Evolutionary conservation across 2,329 filamentous ascomycete genomes (phyloP).

Genomic region (Ophiostoma quercus): DNA sequence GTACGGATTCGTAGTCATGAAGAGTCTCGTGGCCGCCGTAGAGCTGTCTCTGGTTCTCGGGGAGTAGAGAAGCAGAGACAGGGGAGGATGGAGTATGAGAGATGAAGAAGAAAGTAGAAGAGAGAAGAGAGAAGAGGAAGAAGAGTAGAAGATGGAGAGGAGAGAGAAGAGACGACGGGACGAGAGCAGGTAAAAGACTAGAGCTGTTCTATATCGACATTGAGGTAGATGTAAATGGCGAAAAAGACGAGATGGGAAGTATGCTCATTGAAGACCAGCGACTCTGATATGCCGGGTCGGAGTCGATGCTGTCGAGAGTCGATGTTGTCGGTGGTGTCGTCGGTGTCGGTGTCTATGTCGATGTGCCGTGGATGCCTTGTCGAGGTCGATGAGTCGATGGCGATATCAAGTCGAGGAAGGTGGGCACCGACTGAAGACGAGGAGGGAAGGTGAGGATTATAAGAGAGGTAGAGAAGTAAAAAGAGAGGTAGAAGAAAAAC

Average conservation of each 20-base stretch:
- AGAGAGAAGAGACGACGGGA: background rate
- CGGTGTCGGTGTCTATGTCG: background rate
- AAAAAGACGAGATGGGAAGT: slow-evolving; percentile 4
- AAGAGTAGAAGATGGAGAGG: background rate
- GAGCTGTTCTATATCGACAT: slow-evolving; percentile 19
- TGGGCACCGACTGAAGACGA: background rate
- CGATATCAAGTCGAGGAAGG: slow-evolving; percentile 10
- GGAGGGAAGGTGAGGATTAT: background rate
- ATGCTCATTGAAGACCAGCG: slow-evolving; percentile 10
- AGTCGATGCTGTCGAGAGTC: background rate
- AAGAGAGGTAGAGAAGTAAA: slow-evolving; percentile 11
- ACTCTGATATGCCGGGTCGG: background rate
- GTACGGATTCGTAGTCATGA: slow-evolving; percentile 14
- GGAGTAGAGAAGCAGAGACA: background rate
- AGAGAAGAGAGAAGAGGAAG: background rate
- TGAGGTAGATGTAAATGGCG: slow-evolving; percentile 4
- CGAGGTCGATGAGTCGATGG: background rate
- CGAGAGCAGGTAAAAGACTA: slow-evolving; percentile 16
- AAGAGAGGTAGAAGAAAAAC: background rate
- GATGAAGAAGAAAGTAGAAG: background rate
- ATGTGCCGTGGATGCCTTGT: background rate
- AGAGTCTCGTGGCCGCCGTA: background rate
- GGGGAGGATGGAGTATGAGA: background rate
- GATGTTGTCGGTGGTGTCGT: background rate
- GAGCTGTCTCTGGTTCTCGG: slow-evolving; percentile 11